Evolutionary conservation across 1,284 basidiomycete genomes (phyloP).

Genomic region (Tremellales sp.): DNA sequence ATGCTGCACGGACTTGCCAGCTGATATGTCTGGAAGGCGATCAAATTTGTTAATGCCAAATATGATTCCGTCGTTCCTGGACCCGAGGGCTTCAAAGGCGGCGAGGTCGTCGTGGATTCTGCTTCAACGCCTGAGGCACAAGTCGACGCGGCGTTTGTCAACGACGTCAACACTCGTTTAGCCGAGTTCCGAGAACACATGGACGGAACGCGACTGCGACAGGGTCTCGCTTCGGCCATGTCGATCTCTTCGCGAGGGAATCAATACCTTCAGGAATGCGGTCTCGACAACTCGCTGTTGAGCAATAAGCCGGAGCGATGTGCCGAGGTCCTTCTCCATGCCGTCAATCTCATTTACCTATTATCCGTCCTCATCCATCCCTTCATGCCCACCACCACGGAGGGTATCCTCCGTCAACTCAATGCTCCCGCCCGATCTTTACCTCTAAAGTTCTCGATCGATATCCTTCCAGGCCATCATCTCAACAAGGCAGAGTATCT

Average conservation of each 20-base stretch:
- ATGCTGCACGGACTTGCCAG: neutral
- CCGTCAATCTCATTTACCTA: constrained; percentile 89
- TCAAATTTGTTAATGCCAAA: constrained; percentile 89
- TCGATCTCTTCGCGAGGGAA: constrained; percentile 88
- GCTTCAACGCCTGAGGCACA: constrained; percentile 55
- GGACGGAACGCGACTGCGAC: constrained; percentile 86
- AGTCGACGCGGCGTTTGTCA: constrained; percentile 71
- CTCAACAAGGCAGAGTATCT: constrained; percentile 84
- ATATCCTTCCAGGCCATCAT: constrained; percentile 81
- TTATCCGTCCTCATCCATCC: constrained; percentile 83
- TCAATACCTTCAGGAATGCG: constrained; percentile 85
- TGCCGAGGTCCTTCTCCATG: constrained; percentile 82
- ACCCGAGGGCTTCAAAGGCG: constrained; percentile 62
- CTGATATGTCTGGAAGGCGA: constrained; percentile 42
- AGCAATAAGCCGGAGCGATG: constrained; percentile 75
- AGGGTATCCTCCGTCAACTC: constrained; percentile 78
- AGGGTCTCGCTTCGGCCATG: constrained; percentile 86
- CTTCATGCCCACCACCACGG: constrained; percentile 91
- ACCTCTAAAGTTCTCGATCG: constrained; percentile 63
- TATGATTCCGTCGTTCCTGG: constrained; percentile 79
- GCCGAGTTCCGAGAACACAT: constrained; percentile 80
- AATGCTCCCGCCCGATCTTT: constrained; percentile 82
- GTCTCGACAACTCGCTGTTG: constrained; percentile 87
- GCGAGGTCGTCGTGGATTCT: constrained; percentile 54
- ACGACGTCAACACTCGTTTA: constrained; percentile 74